These are phyloP conservation scores for Yarrowia phangngaensis DNA, from an alignment of 805 yeast genomes.

Conservation along the genomic window DNA sequence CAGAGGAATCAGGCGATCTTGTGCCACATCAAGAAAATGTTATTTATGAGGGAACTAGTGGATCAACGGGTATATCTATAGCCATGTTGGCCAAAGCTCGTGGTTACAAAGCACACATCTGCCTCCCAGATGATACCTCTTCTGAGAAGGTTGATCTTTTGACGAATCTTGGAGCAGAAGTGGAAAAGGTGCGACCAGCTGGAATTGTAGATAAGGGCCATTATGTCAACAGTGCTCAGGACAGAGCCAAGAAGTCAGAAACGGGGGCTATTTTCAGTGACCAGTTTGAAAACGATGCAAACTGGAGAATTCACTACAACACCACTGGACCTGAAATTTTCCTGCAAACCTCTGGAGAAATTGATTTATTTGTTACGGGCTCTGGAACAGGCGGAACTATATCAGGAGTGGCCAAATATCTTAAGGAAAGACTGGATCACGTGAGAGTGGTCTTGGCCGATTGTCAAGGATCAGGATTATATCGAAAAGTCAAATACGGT, in stretches of 20 bases:
- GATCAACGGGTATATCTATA: conserved; percentile 92
- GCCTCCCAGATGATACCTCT: conserved; percentile 90
- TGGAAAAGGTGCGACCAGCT: conserved; percentile 89
- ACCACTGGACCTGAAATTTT: conserved; percentile 94
- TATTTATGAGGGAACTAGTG: conserved; percentile 92
- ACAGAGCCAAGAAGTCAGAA: conserved; percentile 1
- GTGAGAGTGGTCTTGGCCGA: conserved; percentile 72
- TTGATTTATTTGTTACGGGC: conserved; percentile 82
- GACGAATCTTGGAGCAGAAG: conserved; percentile 69
- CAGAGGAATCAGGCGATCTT: conserved; percentile 57
- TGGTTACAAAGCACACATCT: conserved; percentile 90
- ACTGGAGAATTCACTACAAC: conserved; percentile 78
- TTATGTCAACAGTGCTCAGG: conserved; percentile 82
- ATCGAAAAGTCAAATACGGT: conserved; percentile 77
- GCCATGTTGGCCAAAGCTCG: conserved; percentile 84
- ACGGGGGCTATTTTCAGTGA: conserved; percentile 66
- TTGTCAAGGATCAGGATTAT: conserved; percentile 94
- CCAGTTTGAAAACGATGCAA: conserved; percentile 89
- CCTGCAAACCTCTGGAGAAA: conserved; percentile 54
- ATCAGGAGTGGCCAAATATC: conserved; percentile 78
- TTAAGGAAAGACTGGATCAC: conserved; percentile 49
- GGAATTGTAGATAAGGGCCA: conserved; percentile 90
- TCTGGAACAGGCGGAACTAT: conserved; percentile 98
- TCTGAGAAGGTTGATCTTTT: conserved; percentile 73
- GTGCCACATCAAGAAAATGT: conserved; percentile 61